Conservation (phyloP, 352 stramenopile genomes). For the Pythium rishiriense region DNA sequence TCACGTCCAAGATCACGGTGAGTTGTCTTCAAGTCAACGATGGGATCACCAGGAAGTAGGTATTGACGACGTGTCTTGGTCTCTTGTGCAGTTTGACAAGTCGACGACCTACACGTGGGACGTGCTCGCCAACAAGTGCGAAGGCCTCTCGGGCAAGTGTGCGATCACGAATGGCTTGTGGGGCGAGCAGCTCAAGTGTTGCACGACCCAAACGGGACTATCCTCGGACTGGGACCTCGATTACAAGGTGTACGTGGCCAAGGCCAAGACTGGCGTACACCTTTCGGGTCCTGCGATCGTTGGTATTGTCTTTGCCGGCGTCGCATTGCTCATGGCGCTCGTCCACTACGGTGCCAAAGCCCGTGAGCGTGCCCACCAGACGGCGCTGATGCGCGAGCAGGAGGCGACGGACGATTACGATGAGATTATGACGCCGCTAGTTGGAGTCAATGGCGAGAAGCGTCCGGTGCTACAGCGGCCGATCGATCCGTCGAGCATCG, state of each 20-base stretch:
- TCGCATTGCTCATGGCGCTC: constrained; percentile 76
- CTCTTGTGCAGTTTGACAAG: constrained; percentile 67
- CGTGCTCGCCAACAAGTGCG: constrained; percentile 77
- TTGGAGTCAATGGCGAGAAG: constrained; percentile 57
- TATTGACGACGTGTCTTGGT: background rate
- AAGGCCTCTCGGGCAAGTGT: constrained; percentile 72
- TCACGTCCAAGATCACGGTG: constrained; percentile 65
- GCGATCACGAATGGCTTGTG: constrained; percentile 85
- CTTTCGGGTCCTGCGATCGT: constrained; percentile 73
- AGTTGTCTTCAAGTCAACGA: too few relatives aligned
- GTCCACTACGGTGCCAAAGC: constrained; percentile 86
- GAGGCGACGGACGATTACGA: constrained; percentile 89
- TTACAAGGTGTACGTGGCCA: constrained; percentile 70
- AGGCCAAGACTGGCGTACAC: constrained; percentile 43
- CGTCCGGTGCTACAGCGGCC: constrained; percentile 61
- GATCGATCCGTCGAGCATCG: constrained; percentile 63
- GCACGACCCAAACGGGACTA: constrained; percentile 50
- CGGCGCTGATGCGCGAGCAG: constrained; percentile 85
- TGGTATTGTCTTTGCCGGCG: constrained; percentile 79
- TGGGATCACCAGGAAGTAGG: background rate
- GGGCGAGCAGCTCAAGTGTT: constrained; percentile 84
- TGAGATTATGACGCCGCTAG: constrained; percentile 90
- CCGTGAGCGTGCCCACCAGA: constrained; percentile 77
- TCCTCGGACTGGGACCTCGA: constrained; percentile 70
- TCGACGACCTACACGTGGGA: constrained; percentile 84